Evolutionary conservation across 148 eudicot species (phyloP).

Genomic region (Nyssa sinensis): DNA sequence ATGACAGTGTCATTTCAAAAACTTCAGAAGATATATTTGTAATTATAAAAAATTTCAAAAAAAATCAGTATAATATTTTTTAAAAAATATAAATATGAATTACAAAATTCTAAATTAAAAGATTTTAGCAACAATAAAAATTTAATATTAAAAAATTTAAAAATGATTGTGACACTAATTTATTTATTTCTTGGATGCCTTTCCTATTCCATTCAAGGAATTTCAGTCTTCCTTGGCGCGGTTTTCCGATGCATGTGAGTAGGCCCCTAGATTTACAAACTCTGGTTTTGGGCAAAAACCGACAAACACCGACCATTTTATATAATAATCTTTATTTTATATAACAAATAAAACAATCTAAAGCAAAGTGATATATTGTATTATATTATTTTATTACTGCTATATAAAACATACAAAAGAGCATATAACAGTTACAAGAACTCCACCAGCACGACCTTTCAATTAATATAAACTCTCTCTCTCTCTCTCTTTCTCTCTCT

Average conservation of each 20-base stretch:
- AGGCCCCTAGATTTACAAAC: constrained; percentile 5
- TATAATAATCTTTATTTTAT: not conserved
- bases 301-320: not conserved
- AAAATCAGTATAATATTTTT: too few relatives aligned
- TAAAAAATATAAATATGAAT: too few relatives aligned
- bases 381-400: not conserved
- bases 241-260: not conserved
- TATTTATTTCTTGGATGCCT: too few relatives aligned
- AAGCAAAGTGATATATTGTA: not conserved
- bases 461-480: not conserved
- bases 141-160: too few relatives aligned
- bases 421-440: not conserved
- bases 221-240: too few relatives aligned
- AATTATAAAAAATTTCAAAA: too few relatives aligned
- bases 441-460: not conserved
- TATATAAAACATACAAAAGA: not conserved
- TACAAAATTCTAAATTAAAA: too few relatives aligned
- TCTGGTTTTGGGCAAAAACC: not conserved
- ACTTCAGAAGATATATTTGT: too few relatives aligned
- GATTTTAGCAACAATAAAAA: too few relatives aligned
- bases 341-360: not conserved
- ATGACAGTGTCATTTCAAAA: too few relatives aligned
- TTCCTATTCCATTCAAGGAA: too few relatives aligned
- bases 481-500: not conserved
- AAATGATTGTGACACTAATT: too few relatives aligned